Evolutionary conservation across 1,284 basidiomycete species (phyloP), one percentile per base, ranked within the genome.

Genomic region (Ceratobasidium sp.): DNA sequence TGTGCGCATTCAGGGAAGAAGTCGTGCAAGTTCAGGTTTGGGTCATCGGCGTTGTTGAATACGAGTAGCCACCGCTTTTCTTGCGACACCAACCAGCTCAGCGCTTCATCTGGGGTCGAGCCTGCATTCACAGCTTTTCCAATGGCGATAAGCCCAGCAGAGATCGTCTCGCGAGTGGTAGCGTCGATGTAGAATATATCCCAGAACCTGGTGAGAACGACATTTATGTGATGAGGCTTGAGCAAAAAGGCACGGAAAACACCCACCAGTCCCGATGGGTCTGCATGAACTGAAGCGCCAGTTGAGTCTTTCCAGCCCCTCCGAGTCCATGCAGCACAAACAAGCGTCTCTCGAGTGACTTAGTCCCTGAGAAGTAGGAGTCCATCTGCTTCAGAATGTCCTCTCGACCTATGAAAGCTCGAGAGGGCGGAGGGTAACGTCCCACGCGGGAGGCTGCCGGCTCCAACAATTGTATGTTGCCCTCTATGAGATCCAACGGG

Each of bases 261-360:
- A 47, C 59, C 11, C n/a, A 43, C 62, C 28, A 5, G 16, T 66
- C n/a, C n/a, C 46, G 9, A 32, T 66, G n/a, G 1, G 41, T 6
- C 1, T 66, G 23, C 6, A 41, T 49, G 41, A 66, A 66, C 35
- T 52, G 50, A 16, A n/a, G 32, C 14, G 62, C 62, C 4, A 52
- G 2, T 38, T 66, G 47, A 1, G 62, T 32, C 28, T 66, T 66
- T 13, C 49, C 62, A 7, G 30, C 46, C n/a, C 62, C 62, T 7
- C 62, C 62, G 5, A 66, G 32, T 38, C 62, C 62, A 52, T 66
- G 13, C 18, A 66, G 46, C 9, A 67, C 64, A 55, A 67, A 67
- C 4, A 67, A 13, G 4, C 4, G 38, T 21, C 30, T 49, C 11
- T 13, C n/a, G 1, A 5, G 7, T 18, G 52, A 44, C 8, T 49